phyloP scores from a whole-genome alignment of 1,284 basidiomycete genomes.

The Ganoderma leucocontextum region DNA sequence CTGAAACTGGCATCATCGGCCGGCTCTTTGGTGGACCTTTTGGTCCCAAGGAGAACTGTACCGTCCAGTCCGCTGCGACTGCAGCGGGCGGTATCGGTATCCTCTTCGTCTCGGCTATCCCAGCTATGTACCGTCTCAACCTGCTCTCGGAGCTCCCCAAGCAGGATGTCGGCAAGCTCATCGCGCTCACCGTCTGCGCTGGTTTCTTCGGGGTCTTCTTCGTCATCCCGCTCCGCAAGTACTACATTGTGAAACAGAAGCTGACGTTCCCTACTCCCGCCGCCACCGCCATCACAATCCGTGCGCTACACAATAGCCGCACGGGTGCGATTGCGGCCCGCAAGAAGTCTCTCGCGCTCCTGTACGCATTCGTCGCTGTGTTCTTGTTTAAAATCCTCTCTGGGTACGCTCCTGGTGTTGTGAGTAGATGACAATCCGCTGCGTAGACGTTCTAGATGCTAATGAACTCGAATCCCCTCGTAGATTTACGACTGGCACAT shows the following conservation, averaged over 20 bases:
- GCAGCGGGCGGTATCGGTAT: constrained; percentile 67
- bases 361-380: constrained; percentile 56
- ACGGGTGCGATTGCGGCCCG: constrained; percentile 58
- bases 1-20: constrained; percentile 53
- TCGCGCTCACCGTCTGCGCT: constrained; percentile 63
- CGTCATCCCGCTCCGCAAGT: constrained; percentile 69
- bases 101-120: constrained; percentile 70
- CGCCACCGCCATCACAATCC: constrained; percentile 75
- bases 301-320: constrained; percentile 63
- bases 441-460: background rate
- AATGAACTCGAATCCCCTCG: constrained; percentile 5
- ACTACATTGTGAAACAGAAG: constrained; percentile 75
- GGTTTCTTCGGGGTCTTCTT: constrained; percentile 77
- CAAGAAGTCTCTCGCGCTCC: constrained; percentile 65
- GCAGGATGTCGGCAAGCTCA: constrained; percentile 61
- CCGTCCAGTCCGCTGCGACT: constrained; percentile 62
- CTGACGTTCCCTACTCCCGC: constrained; percentile 75
- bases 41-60: constrained; percentile 76
- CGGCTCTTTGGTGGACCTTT: constrained; percentile 65
- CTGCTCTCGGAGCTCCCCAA: constrained; percentile 55
- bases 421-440: constrained; percentile 32
- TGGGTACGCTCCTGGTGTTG: constrained; percentile 67
- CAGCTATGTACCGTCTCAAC: constrained; percentile 70
- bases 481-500: constrained; percentile 74
- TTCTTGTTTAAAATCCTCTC: constrained; percentile 65